Evolutionary conservation across 208 protist genomes (phyloP).

Genomic region (Crithidia expoeki): DNA sequence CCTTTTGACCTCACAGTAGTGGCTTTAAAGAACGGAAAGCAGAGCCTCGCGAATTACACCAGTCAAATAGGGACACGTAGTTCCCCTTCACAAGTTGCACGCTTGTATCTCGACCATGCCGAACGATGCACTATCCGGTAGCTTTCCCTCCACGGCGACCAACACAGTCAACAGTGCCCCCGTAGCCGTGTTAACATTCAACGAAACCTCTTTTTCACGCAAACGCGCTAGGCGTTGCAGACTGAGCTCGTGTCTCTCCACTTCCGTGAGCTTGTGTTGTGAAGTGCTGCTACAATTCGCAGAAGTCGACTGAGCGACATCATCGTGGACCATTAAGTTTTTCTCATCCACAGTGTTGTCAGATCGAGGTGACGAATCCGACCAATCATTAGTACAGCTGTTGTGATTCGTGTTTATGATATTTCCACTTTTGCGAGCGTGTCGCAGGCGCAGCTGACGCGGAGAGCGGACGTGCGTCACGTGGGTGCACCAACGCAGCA

Average conservation of each 20-base stretch:
- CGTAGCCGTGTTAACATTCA: conserved; percentile 84
- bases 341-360: no score
- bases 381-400: not conserved
- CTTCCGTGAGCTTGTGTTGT: not conserved
- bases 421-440: not conserved
- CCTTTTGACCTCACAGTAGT: no score
- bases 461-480: conserved; percentile 59
- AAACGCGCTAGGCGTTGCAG: conserved; percentile 33
- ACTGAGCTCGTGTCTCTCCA: conserved; percentile 18
- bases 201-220: conserved; percentile 59
- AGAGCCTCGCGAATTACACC: no score
- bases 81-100: not conserved
- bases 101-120: conserved; percentile 15
- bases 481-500: conserved; percentile 63
- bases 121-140: not conserved
- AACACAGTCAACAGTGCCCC: conserved; percentile 60
- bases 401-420: not conserved
- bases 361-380: no score
- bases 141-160: conserved; percentile 24
- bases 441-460: conserved; percentile 37
- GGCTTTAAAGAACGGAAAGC: no score
- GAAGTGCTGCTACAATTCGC: no score
- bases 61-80: not conserved
- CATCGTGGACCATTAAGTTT: no score
- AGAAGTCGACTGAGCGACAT: no score